A percentile compares a stretch with the other conserved stretches of the same genome.
Evolutionary conservation across 1,284 basidiomycete species (phyloP).

Genomic region (Apiotrichum porosum): DNA sequence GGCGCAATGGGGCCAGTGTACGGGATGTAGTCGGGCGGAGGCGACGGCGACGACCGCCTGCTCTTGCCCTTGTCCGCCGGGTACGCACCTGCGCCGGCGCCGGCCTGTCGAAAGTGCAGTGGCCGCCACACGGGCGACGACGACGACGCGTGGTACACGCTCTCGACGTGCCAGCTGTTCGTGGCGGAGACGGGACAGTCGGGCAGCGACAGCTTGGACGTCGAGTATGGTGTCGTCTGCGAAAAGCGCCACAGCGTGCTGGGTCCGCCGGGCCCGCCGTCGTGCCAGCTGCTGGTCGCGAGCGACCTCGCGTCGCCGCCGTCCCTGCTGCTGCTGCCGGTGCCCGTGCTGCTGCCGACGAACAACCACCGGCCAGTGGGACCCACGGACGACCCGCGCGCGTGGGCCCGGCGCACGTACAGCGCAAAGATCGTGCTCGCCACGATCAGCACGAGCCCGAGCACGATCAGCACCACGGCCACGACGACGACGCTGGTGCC

Average conservation of each 20-base stretch:
- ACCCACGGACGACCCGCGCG: not conserved
- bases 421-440: constrained; percentile 6
- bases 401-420: constrained; percentile 7
- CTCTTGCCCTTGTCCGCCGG: too few species aligned
- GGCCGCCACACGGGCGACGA: too few species aligned
- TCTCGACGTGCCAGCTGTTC: too few species aligned
- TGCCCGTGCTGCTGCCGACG: not conserved
- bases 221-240: not conserved
- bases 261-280: not conserved
- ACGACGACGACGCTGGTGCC: too few species aligned
- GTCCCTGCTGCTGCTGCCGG: not conserved
- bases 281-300: not conserved
- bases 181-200: not conserved
- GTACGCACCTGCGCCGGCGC: too few species aligned
- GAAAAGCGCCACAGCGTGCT: too few species aligned
- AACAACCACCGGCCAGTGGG: not conserved
- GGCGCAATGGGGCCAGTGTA: constrained; percentile 33
- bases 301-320: not conserved
- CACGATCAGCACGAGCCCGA: constrained; percentile 10
- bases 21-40: constrained; percentile 38
- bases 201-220: not conserved
- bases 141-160: too few species aligned
- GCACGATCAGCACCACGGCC: constrained; percentile 17
- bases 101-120: too few species aligned
- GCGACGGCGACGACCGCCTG: not conserved